phyloP scores from a whole-genome alignment of 805 yeast species.

The Ogataea wickerhamii region DNA sequence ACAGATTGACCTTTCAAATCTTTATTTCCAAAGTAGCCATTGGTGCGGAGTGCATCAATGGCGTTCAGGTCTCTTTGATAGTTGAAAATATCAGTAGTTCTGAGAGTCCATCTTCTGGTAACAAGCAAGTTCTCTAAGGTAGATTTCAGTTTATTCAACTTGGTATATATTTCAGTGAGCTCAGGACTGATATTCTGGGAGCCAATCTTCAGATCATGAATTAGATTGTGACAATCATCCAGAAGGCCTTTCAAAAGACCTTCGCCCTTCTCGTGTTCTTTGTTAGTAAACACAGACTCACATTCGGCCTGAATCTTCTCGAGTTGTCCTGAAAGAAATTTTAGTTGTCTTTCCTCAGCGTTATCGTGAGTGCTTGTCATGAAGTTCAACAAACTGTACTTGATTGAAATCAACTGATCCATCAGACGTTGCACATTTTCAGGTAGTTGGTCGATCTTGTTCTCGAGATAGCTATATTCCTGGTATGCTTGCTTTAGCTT shows the following conservation, averaged over 20 bases:
- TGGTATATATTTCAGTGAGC: slow-evolving; percentile 58
- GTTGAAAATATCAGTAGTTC: slow-evolving; percentile 89
- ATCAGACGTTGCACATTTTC: slow-evolving; percentile 48
- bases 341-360: slow-evolving; percentile 18
- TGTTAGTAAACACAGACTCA: slow-evolving; percentile 19
- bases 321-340: slow-evolving; percentile 16
- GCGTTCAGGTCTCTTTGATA: slow-evolving; percentile 72
- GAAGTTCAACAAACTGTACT: slow-evolving; percentile 57
- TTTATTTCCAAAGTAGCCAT: slow-evolving; percentile 48
- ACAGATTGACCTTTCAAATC: slow-evolving; percentile 55
- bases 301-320: slow-evolving; percentile 23
- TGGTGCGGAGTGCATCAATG: slow-evolving; percentile 69
- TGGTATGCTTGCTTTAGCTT: slow-evolving; percentile 63
- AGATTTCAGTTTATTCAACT: slow-evolving; percentile 61
- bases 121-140: slow-evolving; percentile 79
- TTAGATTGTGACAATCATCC: slow-evolving; percentile 77
- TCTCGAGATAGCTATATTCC: slow-evolving; percentile 54
- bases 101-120: slow-evolving; percentile 95
- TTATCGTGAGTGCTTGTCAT: slow-evolving; percentile 45
- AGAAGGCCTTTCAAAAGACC: slow-evolving; percentile 66
- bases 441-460: slow-evolving; percentile 50
- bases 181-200: slow-evolving; percentile 44
- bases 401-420: slow-evolving; percentile 57
- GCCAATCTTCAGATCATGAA: slow-evolving; percentile 61
- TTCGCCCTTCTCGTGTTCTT: slow-evolving; percentile 29